Percentiles rank a stretch among this genome's conserved stretches.
phyloP scores from a whole-genome alignment of 768 basidiomycete genomes.

The Aureoboletus auriporus region DNA sequence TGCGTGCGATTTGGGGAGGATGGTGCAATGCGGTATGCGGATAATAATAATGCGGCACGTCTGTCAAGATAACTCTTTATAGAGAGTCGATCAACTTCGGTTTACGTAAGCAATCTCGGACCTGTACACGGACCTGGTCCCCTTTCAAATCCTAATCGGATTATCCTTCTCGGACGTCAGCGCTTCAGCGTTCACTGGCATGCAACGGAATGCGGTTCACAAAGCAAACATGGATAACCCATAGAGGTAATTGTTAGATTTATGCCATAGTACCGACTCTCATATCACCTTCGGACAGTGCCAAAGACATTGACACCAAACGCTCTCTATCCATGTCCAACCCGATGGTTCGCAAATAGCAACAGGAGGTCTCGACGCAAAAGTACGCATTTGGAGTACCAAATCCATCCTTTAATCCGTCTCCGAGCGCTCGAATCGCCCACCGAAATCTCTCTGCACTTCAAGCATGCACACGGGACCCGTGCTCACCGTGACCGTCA shows the following conservation, averaged over 20 bases:
- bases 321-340: constrained; percentile 86
- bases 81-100: too few species aligned
- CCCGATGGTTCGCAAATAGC: constrained; percentile 95
- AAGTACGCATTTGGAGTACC: constrained; percentile 96
- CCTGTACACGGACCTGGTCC: too few species aligned
- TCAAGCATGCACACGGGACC: constrained; percentile 92
- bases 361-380: constrained; percentile 95
- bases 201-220: constrained; percentile 67
- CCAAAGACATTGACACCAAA: constrained; percentile 57
- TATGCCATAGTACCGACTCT: not conserved
- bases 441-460: constrained; percentile 87
- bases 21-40: too few species aligned
- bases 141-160: too few species aligned
- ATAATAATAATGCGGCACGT: too few species aligned
- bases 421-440: constrained; percentile 61
- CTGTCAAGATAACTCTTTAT: too few species aligned
- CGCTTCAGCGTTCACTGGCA: too few species aligned
- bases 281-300: constrained; percentile 29
- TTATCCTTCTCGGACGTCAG: not conserved
- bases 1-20: too few species aligned
- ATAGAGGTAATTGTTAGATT: constrained; percentile 48
- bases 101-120: too few species aligned
- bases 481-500: constrained; percentile 80
- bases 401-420: constrained; percentile 80
- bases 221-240: constrained; percentile 84